Percentiles rank a stretch among this genome's conserved stretches.
These are phyloP conservation scores for Sordariomycetes sp. DNA, from an alignment of 2,329 filamentous ascomycete species.

Conservation along the genomic window DNA sequence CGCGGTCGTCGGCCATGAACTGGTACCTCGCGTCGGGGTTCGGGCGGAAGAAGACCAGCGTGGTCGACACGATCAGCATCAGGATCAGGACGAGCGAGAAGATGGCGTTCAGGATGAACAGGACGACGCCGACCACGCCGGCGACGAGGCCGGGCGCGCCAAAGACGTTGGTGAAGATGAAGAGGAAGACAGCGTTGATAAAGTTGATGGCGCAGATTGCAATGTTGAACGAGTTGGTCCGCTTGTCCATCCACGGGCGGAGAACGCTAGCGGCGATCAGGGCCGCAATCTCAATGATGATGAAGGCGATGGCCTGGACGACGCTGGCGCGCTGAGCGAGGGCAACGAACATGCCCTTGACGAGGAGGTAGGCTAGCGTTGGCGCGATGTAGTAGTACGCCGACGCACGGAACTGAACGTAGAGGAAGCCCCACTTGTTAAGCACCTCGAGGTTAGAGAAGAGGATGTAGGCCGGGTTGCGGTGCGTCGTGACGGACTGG, in stretches of 20 bases:
- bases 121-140: conserved; percentile 76
- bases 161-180: conserved; percentile 82
- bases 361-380: conserved; percentile 60
- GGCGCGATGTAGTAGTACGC: conserved; percentile 93
- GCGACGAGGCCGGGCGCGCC: conserved; percentile 71
- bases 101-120: conserved; percentile 77
- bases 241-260: conserved; percentile 97
- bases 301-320: conserved; percentile 67
- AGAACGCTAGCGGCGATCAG: conserved; percentile 69
- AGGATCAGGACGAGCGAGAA: conserved; percentile 74
- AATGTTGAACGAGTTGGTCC: conserved; percentile 94
- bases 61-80: conserved; percentile 53
- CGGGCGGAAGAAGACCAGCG: conserved; percentile 69
- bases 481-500: conserved; percentile 80
- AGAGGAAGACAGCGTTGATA: conserved; percentile 74
- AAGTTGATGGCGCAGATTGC: conserved; percentile 84
- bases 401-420: conserved; percentile 90
- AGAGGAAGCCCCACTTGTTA: conserved; percentile 97
- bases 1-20: conserved; percentile 90
- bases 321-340: conserved; percentile 59
- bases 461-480: conserved; percentile 92
- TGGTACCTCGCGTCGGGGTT: conserved; percentile 93
- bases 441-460: conserved; percentile 89
- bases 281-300: conserved; percentile 69
- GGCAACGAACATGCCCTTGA: conserved; percentile 83